Evolutionary conservation across 2,329 filamentous ascomycete genomes (phyloP), one percentile per base, ranked within the genome.

Genomic region (Alternaria conjuncta): DNA sequence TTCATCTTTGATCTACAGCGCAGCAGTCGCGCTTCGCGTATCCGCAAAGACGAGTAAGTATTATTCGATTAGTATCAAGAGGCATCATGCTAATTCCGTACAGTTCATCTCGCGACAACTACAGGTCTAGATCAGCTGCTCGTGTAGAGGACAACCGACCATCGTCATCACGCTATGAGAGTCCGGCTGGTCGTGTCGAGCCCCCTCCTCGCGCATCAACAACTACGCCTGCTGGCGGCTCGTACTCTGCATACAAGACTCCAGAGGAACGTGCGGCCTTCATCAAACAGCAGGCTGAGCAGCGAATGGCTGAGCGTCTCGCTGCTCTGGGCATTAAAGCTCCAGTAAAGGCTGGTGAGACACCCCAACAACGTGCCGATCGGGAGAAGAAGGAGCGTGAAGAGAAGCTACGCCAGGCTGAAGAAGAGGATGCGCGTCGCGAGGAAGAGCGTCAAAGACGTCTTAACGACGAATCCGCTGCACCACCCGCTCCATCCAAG

Each of bases 1-100:
- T 98, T 99, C 80, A 99, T 99, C 78, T 98, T 96, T 77, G 96
- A 98, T 71, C 84, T 99, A 57, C 94, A 97, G 78, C 89, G 95
- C 65, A 92, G 90, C 66, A 96, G 93, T 78, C 89, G 94, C 68
- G 86, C 93, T 67, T 86, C 92, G 57, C 90, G 90, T 63, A 82
- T 96, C 61, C 83, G 88, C 57, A 87, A 86, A 67, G 86, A 90
- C 75, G 87, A 89, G 81, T 86, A 79, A 77, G 84, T 76, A 23
- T 50, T 56, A 28, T 32, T 9, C n/a, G 6, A 44, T 5, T 7
- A 36, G 36, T 44, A 15, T 30, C 23, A 15, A 7, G 3, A 11
- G 4, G 43, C 30, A 18, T 49, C n/a, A 56, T 70, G 43, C 66
- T 73, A 63, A 73, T 43, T 20, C 20, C 10, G 20, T 6, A 51